A percentile compares a stretch with the other conserved stretches of the same genome.
Evolutionary conservation across 495 filamentous ascomycete species (phyloP).

Genomic region (Margaritispora aquatica): DNA sequence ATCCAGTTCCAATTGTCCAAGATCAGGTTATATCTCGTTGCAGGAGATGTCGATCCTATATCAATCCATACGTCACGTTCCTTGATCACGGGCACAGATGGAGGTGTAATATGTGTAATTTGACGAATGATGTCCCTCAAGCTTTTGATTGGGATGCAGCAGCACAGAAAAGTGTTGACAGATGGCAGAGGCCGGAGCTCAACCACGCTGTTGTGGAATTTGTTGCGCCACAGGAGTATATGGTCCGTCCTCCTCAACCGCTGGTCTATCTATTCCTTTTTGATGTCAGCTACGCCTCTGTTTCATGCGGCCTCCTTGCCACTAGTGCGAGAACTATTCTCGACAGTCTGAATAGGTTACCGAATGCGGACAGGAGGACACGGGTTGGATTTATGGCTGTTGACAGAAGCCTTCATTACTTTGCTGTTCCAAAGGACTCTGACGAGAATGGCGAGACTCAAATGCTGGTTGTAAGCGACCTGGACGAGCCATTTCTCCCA

Average conservation of each 20-base stretch:
- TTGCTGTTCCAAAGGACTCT: constrained; percentile 82
- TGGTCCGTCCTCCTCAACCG: constrained; percentile 96
- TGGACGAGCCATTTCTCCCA: constrained; percentile 95
- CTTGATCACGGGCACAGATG: constrained; percentile 95
- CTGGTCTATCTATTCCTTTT: constrained; percentile 97
- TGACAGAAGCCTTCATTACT: constrained; percentile 93
- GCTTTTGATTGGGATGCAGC: constrained; percentile 97
- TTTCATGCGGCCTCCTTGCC: constrained; percentile 88
- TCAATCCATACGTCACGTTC: constrained; percentile 95
- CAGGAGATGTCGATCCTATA: constrained; percentile 90
- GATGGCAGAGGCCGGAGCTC: constrained; percentile 83
- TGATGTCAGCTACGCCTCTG: constrained; percentile 89
- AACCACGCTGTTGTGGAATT: constrained; percentile 96
- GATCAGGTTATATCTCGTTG: constrained; percentile 98
- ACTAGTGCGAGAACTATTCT: constrained; percentile 90
- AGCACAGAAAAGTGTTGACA: constrained; percentile 79
- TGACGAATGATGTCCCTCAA: constrained; percentile 97
- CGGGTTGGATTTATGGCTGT: constrained; percentile 93
- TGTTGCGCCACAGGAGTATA: constrained; percentile 97
- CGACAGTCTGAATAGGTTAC: constrained; percentile 93
- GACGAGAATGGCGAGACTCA: constrained; percentile 74
- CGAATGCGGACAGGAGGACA: constrained; percentile 90
- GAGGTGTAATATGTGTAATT: constrained; percentile 99
- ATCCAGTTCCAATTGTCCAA: constrained; percentile 82
- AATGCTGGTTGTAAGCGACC: constrained; percentile 92